These are phyloP conservation scores for Alloascoidea africana DNA, from an alignment of 805 yeast genomes.

Conservation along the genomic window DNA sequence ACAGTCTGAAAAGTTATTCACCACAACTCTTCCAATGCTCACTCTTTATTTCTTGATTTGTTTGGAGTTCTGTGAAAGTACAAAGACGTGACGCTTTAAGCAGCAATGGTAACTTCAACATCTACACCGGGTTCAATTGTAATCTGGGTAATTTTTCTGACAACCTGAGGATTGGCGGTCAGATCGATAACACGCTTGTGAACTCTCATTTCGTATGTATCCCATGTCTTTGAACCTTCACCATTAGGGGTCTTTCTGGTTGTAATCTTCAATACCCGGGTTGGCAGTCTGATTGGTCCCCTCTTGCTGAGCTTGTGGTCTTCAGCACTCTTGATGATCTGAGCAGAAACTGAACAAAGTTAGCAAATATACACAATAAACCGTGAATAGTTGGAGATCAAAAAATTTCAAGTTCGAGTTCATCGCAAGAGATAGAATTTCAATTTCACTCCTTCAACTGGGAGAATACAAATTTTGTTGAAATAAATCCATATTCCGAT, in stretches of 20 bases:
- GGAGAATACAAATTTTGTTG: too few relatives aligned
- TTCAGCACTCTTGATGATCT: conserved; percentile 80
- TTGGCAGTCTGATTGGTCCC: conserved; percentile 99
- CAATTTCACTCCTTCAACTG: too few relatives aligned
- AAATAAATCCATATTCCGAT: too few relatives aligned
- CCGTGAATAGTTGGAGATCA: too few relatives aligned
- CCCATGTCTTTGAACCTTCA: conserved; percentile 99
- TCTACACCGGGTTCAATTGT: conserved; percentile 99
- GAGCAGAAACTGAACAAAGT: conserved; percentile 53
- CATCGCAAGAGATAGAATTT: too few relatives aligned
- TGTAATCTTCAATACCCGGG: conserved; percentile 93
- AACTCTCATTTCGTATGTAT: conserved; percentile 98
- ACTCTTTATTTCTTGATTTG: too few relatives aligned
- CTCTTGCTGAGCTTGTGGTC: conserved; percentile 74
- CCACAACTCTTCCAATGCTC: too few relatives aligned
- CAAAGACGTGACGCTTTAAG: too few relatives aligned
- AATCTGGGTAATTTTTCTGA: conserved; percentile 94
- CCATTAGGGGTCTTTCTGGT: conserved; percentile 99
- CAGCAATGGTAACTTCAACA: conserved; percentile 33
- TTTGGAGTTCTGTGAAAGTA: too few relatives aligned
- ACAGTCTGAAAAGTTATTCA: too few relatives aligned
- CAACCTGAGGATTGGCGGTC: conserved; percentile 88
- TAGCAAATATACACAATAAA: too few relatives aligned
- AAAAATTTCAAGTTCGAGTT: too few relatives aligned
- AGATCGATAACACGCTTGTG: conserved; percentile 99